phyloP scores from a whole-genome alignment of 352 stramenopile species.

The Lagenidium giganteum region DNA sequence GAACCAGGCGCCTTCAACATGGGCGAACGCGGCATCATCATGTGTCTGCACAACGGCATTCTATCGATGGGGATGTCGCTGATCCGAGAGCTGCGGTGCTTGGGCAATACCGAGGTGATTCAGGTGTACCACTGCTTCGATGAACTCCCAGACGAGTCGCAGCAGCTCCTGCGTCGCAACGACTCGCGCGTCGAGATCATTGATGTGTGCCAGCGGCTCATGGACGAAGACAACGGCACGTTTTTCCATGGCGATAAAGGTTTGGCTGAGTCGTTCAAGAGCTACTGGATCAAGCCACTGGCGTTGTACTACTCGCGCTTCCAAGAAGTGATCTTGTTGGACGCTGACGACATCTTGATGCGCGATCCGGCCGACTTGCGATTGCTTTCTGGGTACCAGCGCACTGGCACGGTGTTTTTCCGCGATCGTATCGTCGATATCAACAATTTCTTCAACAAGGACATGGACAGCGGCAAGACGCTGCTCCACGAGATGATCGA shows the following conservation, averaged over 20 bases:
- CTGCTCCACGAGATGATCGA: slow-evolving; percentile 31
- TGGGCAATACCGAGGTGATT: slow-evolving; percentile 32
- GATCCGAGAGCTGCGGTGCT: slow-evolving; percentile 45
- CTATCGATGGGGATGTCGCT: slow-evolving; percentile 47
- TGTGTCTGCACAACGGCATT: slow-evolving; percentile 39
- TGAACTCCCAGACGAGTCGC: slow-evolving; percentile 32
- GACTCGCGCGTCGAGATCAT: slow-evolving; percentile 54
- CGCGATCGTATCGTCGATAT: slow-evolving; percentile 45
- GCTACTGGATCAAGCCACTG: slow-evolving; percentile 60
- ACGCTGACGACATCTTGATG: slow-evolving; percentile 49
- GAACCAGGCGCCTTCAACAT: too few species aligned
- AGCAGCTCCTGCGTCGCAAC: slow-evolving; percentile 28
- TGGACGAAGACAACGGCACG: slow-evolving; percentile 3
- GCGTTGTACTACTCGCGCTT: slow-evolving; percentile 46
- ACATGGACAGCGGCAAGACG: slow-evolving; percentile 8
- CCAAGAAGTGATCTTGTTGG: slow-evolving; percentile 40
- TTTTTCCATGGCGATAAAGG: too few species aligned
- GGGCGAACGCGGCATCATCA: slow-evolving; percentile 27
- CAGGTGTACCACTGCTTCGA: slow-evolving; percentile 45
- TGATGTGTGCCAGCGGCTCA: slow-evolving; percentile 43
- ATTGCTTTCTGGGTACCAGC: slow-evolving; percentile 25
- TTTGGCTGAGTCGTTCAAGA: slow-evolving; percentile 31
- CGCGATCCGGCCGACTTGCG: slow-evolving; percentile 31
- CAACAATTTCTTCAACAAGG: slow-evolving; percentile 21
- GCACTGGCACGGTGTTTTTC: slow-evolving; percentile 57